Base-by-base conservation (phyloP, 208 protist genomes). In the Acanthamoeba sp. region DNA sequence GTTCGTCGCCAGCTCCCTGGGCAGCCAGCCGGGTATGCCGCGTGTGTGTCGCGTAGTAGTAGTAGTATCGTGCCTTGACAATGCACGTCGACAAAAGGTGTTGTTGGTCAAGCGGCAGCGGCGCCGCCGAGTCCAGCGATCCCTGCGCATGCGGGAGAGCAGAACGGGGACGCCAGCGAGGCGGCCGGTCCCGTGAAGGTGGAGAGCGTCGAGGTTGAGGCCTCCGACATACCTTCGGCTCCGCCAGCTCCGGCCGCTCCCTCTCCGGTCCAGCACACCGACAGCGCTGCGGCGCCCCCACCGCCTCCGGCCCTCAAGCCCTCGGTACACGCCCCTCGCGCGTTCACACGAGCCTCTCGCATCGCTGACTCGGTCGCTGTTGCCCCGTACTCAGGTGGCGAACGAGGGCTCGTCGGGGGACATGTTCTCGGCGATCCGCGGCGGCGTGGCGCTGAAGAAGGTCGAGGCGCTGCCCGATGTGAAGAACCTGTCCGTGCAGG, bases 371-470 rank as follows among this genome's bases (percentile, higher is more conserved):
- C 0, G n/a, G 14, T 62, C 55, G 55, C 24, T 62, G 7, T 62
- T 6, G 20, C 1, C n/a, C 22, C 12, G 36, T 9, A 20, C 66
- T 10, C 66, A 76, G 66, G 66, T 76, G 32, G 29, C 66, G n/a
- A 20, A 76, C 36, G 29, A 40, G n/a, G 66, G 66, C 66, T 76
- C 66, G n/a, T 20, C 66, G 32, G 36, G 29, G 14, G 29, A 76
- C 66, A 76, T 76, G 66, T 76, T 76, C 66, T 42, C 66, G 36
- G 29, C 29, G 22, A 76, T 76, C 66, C 66, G 66, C 36, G 66
- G 29, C 29, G 66, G 66, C 20, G 66, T 76, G 29, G 29, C 22
- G 2, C 29, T 76, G 32, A 76, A n/a, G n/a, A 76, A 76, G 66
- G 66, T 38, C 16, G 66, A 24, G 10, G 66, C 66, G 32, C 36